A percentile compares a stretch with the other conserved stretches of the same genome.
phyloP scores from a whole-genome alignment of 148 eudicot species.

The Camellia lanceoleosa region DNA sequence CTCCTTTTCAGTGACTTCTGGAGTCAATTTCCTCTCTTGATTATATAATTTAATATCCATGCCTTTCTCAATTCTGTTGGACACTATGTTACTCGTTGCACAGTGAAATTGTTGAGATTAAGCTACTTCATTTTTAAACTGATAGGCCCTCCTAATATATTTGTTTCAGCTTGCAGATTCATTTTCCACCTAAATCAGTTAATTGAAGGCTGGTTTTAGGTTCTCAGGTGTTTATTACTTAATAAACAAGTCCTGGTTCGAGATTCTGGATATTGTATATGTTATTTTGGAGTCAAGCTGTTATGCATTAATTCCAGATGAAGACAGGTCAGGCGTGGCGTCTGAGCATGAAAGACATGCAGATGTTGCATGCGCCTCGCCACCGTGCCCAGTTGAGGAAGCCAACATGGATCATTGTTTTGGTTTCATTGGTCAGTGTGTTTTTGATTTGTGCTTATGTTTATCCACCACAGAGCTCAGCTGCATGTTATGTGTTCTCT shows the following conservation, averaged over 20 bases:
- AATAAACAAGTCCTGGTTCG: neutral
- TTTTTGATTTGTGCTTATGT: constrained; percentile 58
- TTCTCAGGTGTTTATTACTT: neutral
- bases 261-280: neutral
- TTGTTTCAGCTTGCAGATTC: constrained; percentile 15
- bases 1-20: neutral
- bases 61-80: neutral
- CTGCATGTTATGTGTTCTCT: constrained; percentile 62
- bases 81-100: constrained; percentile 3
- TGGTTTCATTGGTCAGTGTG: constrained; percentile 48
- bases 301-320: constrained; percentile 31
- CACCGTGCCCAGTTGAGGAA: constrained; percentile 51
- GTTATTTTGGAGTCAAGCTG: constrained; percentile 9
- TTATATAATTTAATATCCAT: neutral
- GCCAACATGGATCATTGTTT: constrained; percentile 62
- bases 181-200: constrained; percentile 2
- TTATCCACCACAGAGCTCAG: constrained; percentile 52
- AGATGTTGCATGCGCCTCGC: constrained; percentile 45
- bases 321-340: constrained; percentile 59
- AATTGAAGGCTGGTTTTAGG: constrained; percentile 9
- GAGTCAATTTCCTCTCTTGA: neutral
- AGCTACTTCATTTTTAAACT: neutral
- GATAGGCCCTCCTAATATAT: neutral
- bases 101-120: neutral
- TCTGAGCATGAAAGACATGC: constrained; percentile 58